A percentile compares a stretch with the other conserved stretches of the same genome.
phyloP scores from a whole-genome alignment of 257 asterid genomes.

The Solanum sejunctum region DNA sequence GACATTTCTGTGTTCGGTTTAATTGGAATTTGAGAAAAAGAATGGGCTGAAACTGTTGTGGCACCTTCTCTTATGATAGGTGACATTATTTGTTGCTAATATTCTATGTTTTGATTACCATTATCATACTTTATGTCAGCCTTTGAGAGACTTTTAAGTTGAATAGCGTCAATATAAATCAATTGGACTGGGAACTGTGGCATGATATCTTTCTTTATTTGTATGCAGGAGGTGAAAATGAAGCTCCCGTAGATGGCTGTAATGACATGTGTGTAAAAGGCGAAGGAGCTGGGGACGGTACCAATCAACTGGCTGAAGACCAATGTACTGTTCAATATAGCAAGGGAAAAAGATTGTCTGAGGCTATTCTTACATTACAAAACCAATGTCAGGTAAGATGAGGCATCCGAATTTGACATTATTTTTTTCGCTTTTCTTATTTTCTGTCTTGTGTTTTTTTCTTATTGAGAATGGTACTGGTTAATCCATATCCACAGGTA shows the following conservation, averaged over 20 bases:
- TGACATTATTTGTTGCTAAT: neutral
- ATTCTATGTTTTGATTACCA: neutral
- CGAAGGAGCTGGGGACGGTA: neutral
- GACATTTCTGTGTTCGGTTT: neutral
- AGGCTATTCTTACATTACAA: neutral
- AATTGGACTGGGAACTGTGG: neutral
- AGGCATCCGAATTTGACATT: neutral
- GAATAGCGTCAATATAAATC: neutral
- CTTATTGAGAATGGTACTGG: neutral
- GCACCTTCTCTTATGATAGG: neutral
- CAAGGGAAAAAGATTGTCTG: neutral
- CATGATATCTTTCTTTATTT: neutral
- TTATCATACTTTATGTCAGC: neutral
- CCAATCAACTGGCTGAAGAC: neutral
- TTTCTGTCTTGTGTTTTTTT: neutral
- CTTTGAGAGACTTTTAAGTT: neutral
- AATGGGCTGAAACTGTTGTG: neutral
- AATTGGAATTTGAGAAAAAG: neutral
- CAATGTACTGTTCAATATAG: neutral
- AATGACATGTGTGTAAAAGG: neutral
- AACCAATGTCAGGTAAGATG: slow-evolving; percentile 10
- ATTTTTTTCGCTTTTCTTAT: neutral
- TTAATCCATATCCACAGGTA: neutral
- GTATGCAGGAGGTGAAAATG: slow-evolving; percentile 1
- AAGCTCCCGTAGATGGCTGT: neutral